A percentile compares a stretch with the other conserved stretches of the same genome.
These are phyloP conservation scores for Claviceps humidiphila DNA, from an alignment of 2,329 filamentous ascomycete species.

Conservation along the genomic window DNA sequence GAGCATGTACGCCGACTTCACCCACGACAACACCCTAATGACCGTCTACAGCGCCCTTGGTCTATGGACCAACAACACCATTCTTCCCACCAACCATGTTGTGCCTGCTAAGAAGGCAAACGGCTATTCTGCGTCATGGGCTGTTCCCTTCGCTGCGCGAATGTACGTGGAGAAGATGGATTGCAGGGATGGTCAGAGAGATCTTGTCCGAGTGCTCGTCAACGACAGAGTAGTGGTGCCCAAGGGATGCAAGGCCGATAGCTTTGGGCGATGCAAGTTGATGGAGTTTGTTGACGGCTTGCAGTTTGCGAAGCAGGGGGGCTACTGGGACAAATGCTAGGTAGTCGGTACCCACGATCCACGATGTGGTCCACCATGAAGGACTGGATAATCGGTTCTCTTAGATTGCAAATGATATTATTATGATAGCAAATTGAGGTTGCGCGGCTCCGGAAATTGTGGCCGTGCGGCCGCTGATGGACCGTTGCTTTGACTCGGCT, in stretches of 20 bases:
- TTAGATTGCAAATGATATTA: too few species aligned
- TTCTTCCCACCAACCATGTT: conserved; percentile 37
- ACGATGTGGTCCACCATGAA: too few species aligned
- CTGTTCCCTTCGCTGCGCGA: conserved; percentile 68
- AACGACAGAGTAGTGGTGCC: conserved; percentile 73
- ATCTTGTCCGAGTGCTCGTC: conserved; percentile 65
- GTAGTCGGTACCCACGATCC: neutral
- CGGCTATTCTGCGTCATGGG: conserved; percentile 65
- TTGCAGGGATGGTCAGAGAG: conserved; percentile 44
- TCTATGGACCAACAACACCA: conserved; percentile 53
- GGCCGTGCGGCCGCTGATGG: too few species aligned
- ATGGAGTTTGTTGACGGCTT: conserved; percentile 61
- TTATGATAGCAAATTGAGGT: too few species aligned
- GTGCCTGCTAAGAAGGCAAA: conserved; percentile 38
- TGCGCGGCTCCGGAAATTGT: too few species aligned
- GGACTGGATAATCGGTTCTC: too few species aligned
- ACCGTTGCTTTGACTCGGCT: too few species aligned
- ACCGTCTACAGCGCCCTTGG: conserved; percentile 65
- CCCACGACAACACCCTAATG: conserved; percentile 80
- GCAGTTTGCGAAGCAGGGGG: conserved; percentile 58
- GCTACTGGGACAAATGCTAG: conserved; percentile 56
- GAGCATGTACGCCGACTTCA: conserved; percentile 74
- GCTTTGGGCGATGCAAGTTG: conserved; percentile 56
- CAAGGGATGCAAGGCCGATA: conserved; percentile 56
- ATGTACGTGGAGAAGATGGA: conserved; percentile 81